Percentiles rank a stretch among this genome's conserved stretches.
These are phyloP conservation scores for Alternaria sp. DNA, from an alignment of 2,329 filamentous ascomycete genomes.

Conservation along the genomic window DNA sequence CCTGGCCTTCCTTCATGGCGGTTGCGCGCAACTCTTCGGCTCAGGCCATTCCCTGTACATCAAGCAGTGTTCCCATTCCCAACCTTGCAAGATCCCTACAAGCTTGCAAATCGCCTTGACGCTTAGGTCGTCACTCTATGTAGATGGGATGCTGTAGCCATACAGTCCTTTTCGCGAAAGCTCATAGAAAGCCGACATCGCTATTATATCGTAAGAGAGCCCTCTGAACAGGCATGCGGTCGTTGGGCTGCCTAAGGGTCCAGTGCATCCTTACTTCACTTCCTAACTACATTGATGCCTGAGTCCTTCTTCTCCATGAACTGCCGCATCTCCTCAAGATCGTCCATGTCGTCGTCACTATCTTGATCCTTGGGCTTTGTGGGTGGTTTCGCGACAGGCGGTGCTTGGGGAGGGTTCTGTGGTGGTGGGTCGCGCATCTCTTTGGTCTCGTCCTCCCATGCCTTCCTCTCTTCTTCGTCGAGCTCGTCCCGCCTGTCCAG, in stretches of 20 bases:
- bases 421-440: conserved; percentile 34
- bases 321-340: conserved; percentile 49
- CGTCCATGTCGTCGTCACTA: conserved; percentile 45
- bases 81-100: neutral
- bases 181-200: neutral
- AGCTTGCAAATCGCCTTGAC: neutral
- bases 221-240: neutral
- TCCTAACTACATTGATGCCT: conserved; percentile 76
- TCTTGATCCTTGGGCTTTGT: conserved; percentile 17
- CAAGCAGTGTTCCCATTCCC: neutral
- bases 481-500: conserved; percentile 87
- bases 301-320: conserved; percentile 56
- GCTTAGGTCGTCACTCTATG: neutral
- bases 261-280: conserved; percentile 32
- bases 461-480: conserved; percentile 77
- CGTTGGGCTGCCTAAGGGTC: neutral
- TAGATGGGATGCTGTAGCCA: neutral
- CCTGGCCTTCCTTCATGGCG: neutral
- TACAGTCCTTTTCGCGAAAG: neutral
- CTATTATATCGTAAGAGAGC: neutral
- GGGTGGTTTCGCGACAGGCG: conserved; percentile 5
- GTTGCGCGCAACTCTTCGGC: neutral
- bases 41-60: neutral
- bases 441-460: conserved; percentile 77
- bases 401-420: conserved; percentile 8